A percentile compares a stretch with the other conserved stretches of the same genome.
These are phyloP conservation scores for Rubroboletus satanas DNA, from an alignment of 768 basidiomycete genomes.

Conservation along the genomic window DNA sequence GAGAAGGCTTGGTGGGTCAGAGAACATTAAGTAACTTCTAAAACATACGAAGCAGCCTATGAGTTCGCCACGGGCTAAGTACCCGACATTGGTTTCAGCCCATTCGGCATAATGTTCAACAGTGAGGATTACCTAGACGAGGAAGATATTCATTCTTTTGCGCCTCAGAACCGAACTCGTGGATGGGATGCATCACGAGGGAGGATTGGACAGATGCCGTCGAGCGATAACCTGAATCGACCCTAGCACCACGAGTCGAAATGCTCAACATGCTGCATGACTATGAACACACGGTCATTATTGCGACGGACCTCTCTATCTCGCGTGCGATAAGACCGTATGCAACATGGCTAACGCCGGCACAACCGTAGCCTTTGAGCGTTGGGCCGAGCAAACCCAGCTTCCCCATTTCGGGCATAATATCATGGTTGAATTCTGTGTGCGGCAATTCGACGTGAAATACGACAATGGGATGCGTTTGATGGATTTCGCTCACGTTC, in stretches of 20 bases:
- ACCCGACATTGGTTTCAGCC: slow-evolving; percentile 7
- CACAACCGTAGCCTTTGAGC: slow-evolving; percentile 91
- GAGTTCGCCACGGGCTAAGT: slow-evolving; percentile 73
- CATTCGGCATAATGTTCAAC: neutral
- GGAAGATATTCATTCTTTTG: slow-evolving; percentile 93
- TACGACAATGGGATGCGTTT: neutral
- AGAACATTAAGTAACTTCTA: neutral
- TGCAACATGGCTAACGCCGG: slow-evolving; percentile 85
- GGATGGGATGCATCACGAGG: slow-evolving; percentile 92
- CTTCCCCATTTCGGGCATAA: slow-evolving; percentile 89
- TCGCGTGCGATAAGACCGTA: slow-evolving; percentile 94
- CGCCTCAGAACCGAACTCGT: slow-evolving; percentile 82
- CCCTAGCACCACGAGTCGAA: slow-evolving; percentile 39
- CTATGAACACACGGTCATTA: neutral
- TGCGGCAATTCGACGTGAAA: neutral
- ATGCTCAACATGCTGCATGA: slow-evolving; percentile 1
- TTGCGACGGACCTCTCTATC: slow-evolving; percentile 67
- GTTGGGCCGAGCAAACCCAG: slow-evolving; percentile 90
- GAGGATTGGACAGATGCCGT: slow-evolving; percentile 95
- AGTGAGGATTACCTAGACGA: slow-evolving; percentile 52
- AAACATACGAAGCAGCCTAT: slow-evolving; percentile 86
- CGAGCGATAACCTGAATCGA: slow-evolving; percentile 95
- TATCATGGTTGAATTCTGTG: slow-evolving; percentile 69
- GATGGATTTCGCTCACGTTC: slow-evolving; percentile 53
- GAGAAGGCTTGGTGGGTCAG: neutral